Percentiles rank a stretch among this genome's conserved stretches.
These are phyloP conservation scores for Fusarium neocosmosporiellum DNA, from an alignment of 2,329 filamentous ascomycete species.

Conservation along the genomic window DNA sequence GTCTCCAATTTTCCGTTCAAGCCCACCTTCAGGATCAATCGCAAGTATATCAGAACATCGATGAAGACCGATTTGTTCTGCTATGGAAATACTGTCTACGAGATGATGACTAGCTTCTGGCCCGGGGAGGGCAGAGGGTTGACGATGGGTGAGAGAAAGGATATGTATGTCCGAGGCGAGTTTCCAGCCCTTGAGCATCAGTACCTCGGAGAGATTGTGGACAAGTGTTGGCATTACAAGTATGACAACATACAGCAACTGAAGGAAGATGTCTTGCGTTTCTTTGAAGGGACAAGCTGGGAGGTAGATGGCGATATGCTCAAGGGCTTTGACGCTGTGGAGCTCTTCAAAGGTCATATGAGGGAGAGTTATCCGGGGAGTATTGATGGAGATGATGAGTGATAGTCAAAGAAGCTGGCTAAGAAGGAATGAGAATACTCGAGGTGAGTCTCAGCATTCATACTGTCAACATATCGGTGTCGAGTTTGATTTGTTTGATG, in stretches of 20 bases:
- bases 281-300: background rate
- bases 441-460: no score
- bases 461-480: no score
- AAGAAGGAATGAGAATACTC: no score
- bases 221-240: slow-evolving; percentile 2
- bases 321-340: background rate
- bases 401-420: no score
- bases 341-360: background rate
- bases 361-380: no score
- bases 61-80: background rate
- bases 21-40: no score
- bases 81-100: background rate
- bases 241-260: background rate
- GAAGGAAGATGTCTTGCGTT: background rate
- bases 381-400: no score
- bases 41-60: background rate
- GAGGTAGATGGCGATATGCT: slow-evolving; percentile 6
- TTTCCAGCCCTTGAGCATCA: background rate
- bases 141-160: no score
- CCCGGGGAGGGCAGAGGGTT: background rate
- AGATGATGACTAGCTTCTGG: background rate
- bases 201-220: background rate
- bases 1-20: no score
- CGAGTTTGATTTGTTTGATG: no score
- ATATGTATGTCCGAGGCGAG: no score